Percentiles rank a stretch among this genome's conserved stretches.
Conservation (phyloP, 2,329 filamentous ascomycete species). For the Microcyclospora tardicrescens region DNA sequence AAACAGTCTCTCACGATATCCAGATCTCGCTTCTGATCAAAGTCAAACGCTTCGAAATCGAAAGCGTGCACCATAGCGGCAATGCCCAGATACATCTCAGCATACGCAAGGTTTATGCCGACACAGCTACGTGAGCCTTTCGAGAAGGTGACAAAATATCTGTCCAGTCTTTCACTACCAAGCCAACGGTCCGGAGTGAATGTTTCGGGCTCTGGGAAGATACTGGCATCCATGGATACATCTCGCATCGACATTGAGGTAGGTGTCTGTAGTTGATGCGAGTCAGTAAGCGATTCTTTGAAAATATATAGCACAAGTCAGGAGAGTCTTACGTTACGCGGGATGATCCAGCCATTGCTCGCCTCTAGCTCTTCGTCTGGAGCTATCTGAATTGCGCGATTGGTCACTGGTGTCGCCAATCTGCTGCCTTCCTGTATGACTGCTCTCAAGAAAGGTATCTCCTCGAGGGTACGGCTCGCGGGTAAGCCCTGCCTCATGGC, state of each 20-base stretch:
- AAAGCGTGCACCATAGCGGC: constrained; percentile 5
- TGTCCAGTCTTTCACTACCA: constrained; percentile 1
- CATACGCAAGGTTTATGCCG: constrained; percentile 6
- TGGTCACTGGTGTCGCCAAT: constrained; percentile 2
- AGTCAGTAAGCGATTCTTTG: too few species aligned
- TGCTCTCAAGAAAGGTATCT: constrained; percentile 1
- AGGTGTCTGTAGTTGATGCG: not conserved
- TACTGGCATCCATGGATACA: not conserved
- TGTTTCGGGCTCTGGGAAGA: not conserved
- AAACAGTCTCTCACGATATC: constrained; percentile 7
- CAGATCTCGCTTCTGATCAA: constrained; percentile 6
- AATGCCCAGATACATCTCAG: constrained; percentile 5
- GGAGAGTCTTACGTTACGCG: not conserved
- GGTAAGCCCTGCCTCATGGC: not conserved
- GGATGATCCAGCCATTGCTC: not conserved
- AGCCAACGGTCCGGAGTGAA: not conserved
- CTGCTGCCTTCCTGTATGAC: constrained; percentile 3
- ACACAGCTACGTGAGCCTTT: constrained; percentile 6
- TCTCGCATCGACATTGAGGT: not conserved
- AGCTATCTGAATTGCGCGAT: constrained; percentile 2
- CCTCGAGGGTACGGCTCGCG: not conserved
- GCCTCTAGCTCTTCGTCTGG: constrained; percentile 1
- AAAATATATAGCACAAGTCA: too few species aligned
- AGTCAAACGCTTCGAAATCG: constrained; percentile 7
- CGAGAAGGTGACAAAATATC: constrained; percentile 4